These are phyloP conservation scores for Xylariaceae sp. DNA, from an alignment of 2,329 filamentous ascomycete genomes.

Conservation along the genomic window DNA sequence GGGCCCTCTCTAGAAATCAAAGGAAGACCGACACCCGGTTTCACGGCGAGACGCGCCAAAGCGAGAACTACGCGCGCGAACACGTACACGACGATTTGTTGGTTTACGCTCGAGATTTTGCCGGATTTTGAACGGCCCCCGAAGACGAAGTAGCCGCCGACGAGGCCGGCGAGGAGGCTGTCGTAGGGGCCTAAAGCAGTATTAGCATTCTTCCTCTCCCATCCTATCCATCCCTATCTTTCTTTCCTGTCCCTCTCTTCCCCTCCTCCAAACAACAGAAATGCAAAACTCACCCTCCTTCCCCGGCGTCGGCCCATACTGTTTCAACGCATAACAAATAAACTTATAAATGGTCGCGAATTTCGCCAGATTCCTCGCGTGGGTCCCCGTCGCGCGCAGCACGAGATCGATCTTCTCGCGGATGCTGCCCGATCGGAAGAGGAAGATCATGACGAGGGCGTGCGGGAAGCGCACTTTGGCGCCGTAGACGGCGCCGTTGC, in stretches of 20 bases:
- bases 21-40: conserved; percentile 51
- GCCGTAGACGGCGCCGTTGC: conserved; percentile 96
- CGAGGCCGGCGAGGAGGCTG: conserved; percentile 75
- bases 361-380: conserved; percentile 84
- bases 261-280: no score
- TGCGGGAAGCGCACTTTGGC: conserved; percentile 97
- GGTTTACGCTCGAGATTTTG: conserved; percentile 73
- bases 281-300: conserved; percentile 48
- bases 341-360: conserved; percentile 91
- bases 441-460: conserved; percentile 94
- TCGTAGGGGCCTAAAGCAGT: conserved; percentile 64
- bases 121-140: conserved; percentile 58
- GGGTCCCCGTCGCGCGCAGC: conserved; percentile 78
- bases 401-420: conserved; percentile 74
- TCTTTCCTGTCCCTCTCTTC: background rate
- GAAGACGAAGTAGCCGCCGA: conserved; percentile 92
- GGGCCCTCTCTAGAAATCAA: conserved; percentile 43
- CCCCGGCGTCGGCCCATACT: conserved; percentile 51
- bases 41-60: conserved; percentile 75
- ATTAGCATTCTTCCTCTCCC: background rate
- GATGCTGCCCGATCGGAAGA: conserved; percentile 88
- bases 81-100: conserved; percentile 98
- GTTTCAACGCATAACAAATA: conserved; percentile 68
- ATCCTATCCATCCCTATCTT: background rate
- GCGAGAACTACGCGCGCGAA: conserved; percentile 87